phyloP scores from a whole-genome alignment of 2,329 filamentous ascomycete genomes.

The Fusarium pseudoanthophilum region DNA sequence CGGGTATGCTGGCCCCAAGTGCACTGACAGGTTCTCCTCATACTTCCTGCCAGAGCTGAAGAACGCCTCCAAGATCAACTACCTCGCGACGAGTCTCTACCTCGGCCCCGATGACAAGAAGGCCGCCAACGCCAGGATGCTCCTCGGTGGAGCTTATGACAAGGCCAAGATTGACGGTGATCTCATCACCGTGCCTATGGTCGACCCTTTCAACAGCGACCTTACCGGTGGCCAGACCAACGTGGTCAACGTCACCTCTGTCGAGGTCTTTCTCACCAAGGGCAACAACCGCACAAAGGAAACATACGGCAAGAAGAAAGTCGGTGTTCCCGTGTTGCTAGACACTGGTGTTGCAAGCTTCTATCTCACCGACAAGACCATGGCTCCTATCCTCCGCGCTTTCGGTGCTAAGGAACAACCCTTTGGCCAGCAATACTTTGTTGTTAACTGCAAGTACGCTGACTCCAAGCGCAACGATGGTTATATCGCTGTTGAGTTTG shows the following conservation, averaged over 20 bases:
- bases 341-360: neutral
- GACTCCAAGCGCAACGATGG: neutral
- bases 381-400: neutral
- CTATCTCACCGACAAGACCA: neutral
- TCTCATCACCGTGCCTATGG: constrained; percentile 1
- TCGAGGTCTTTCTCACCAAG: neutral
- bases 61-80: constrained; percentile 5
- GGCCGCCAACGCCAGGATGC: neutral
- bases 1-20: neutral
- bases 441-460: neutral
- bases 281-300: neutral
- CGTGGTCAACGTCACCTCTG: neutral
- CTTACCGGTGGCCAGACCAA: neutral
- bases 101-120: neutral
- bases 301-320: neutral
- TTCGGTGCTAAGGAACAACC: neutral
- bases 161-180: constrained; percentile 1
- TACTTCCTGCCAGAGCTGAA: neutral
- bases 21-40: neutral
- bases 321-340: neutral
- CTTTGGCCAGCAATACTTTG: neutral
- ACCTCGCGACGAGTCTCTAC: neutral
- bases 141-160: neutral
- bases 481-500: neutral
- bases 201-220: accelerated